Conservation (phyloP, 1,139 yeast species). For the Spencermartinsiella ligniputridi region DNA sequence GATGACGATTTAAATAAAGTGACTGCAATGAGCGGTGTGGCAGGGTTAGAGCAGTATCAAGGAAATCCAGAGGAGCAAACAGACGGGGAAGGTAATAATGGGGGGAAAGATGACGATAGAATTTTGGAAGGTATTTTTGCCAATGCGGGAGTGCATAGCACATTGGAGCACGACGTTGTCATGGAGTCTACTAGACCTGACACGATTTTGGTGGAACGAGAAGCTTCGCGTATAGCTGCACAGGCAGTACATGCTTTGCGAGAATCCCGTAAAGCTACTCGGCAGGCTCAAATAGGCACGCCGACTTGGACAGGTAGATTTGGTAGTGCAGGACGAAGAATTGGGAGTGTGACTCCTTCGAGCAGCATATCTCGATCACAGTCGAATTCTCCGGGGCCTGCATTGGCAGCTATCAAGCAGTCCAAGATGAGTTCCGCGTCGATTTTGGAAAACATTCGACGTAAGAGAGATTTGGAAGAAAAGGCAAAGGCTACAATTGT, state of each 20-base stretch:
- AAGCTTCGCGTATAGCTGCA: conserved; percentile 72
- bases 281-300: conserved; percentile 65
- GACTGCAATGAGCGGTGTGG: conserved; percentile 52
- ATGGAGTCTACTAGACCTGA: conserved; percentile 55
- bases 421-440: conserved; percentile 23
- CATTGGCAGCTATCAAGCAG: conserved; percentile 27
- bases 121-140: conserved; percentile 74
- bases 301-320: conserved; percentile 97
- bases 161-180: conserved; percentile 75
- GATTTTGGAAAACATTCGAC: conserved; percentile 25
- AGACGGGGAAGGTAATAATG: conserved; percentile 27
- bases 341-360: conserved; percentile 1
- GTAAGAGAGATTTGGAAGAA: conserved; percentile 26
- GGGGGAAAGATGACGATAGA: conserved; percentile 44
- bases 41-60: conserved; percentile 48
- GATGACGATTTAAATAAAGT: conserved; percentile 50
- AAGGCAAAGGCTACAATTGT: conserved; percentile 1
- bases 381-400: conserved; percentile 13
- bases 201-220: conserved; percentile 57
- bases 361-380: conserved; percentile 2
- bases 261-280: conserved; percentile 60
- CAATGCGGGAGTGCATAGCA: conserved; percentile 67
- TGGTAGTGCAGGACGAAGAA: conserved; percentile 71
- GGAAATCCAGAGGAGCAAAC: conserved; percentile 39
- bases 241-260: conserved; percentile 72